Base-by-base conservation (phyloP, 2,329 filamentous ascomycete genomes). In the Fusarium denticulatum region DNA sequence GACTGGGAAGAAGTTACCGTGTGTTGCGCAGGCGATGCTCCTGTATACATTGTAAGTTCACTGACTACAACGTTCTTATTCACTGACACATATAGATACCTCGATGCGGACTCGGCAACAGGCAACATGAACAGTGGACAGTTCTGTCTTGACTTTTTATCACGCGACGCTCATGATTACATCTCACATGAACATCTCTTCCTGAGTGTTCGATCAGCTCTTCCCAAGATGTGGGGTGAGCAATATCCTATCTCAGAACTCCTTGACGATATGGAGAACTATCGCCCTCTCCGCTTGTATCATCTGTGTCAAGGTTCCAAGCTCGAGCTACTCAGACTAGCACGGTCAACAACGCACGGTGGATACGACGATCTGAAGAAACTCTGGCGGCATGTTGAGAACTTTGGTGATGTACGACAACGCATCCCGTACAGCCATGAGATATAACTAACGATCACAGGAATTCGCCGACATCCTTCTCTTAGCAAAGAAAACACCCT, bases 181-280 rank as follows among this genome's bases (percentile, higher is more conserved):
- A 77, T 76, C n/a, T 76, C 74, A 4, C 74, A 77, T 24, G 74
- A 76, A 15, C 63, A 67, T 2, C 45, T 76, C 0, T 76, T 76
- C 7, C 67, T 64, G 0, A 77, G 72, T 2, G 74, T 59, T 1
- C 57, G 74, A 26, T 76, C 74, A 3, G 64, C 69, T 12, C 59
- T 76, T 7, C 74, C 74, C 3, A 76, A 76, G 15, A 69, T 76
- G 15, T 76, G 74, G 74, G 74, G 72, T 6, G 67, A 75, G 0
- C 45, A 47, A 11, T 76, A 76, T 24, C 74, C 74, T 0, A 71
- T 77, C 5, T 52, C 67, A 0, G 74, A 76, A 22, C 60, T 76
- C 1, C 50, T 76, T 0, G 74, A 77, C 12, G 74, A 77, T 6
- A 5, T 76, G 10, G 74, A 76, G 15, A 76, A 76, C 15, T 76